phyloP scores from a whole-genome alignment of 345 rosid species.

The Eucalyptus virginea region DNA sequence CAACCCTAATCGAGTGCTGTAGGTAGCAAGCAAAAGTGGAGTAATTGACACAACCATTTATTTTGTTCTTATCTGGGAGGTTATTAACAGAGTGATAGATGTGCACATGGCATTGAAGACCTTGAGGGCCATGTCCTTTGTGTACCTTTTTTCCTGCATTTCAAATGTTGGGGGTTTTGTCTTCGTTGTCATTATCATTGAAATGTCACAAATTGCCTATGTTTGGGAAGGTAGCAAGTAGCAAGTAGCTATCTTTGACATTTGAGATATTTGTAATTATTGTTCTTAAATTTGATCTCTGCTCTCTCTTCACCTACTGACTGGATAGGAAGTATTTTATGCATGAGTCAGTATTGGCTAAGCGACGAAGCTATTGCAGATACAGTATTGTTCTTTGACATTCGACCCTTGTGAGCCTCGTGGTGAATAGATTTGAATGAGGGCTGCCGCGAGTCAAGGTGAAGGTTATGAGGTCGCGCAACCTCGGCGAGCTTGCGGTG shows the following conservation, averaged over 20 bases:
- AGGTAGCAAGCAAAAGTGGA: background rate
- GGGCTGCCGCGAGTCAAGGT: background rate
- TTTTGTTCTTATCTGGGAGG: background rate
- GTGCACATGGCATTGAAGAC: background rate
- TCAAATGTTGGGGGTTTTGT: background rate
- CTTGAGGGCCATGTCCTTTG: background rate
- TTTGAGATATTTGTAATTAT: background rate
- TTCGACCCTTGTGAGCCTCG: background rate
- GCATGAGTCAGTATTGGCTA: background rate
- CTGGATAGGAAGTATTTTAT: background rate
- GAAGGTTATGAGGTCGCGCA: background rate
- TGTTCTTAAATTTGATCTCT: background rate
- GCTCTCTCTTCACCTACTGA: background rate
- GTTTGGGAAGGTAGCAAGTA: background rate
- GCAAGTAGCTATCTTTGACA: background rate
- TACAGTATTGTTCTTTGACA: too few relatives aligned
- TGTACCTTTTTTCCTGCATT: background rate
- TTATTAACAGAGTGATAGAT: background rate
- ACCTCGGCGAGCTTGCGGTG: background rate
- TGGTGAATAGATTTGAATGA: background rate
- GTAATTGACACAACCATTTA: background rate
- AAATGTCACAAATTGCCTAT: background rate
- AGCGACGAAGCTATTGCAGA: background rate
- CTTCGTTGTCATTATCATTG: background rate
- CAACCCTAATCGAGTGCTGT: background rate